These are phyloP conservation scores for Hymenoscyphus fructigenus DNA, from an alignment of 2,329 filamentous ascomycete species.

Conservation along the genomic window DNA sequence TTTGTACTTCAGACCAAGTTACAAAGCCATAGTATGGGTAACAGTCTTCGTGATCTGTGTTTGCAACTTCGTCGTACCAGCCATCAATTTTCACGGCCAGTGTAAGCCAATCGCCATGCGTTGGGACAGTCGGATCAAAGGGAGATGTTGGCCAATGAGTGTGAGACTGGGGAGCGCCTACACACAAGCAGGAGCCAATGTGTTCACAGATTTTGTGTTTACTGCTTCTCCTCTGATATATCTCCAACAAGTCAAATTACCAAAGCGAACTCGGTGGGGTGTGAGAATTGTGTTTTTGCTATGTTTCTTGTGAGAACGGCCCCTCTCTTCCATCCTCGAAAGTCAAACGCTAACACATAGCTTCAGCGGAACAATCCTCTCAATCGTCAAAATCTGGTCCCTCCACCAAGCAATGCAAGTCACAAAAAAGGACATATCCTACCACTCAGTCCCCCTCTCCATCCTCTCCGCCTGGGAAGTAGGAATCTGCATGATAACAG, in stretches of 20 bases:
- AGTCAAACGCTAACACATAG: background rate
- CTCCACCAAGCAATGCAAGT: background rate
- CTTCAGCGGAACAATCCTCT: background rate
- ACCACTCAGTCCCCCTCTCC: background rate
- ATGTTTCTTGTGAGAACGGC: background rate
- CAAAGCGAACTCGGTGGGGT: background rate
- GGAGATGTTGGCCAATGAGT: conserved; percentile 1
- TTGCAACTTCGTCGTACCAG: conserved; percentile 5
- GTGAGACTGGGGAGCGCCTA: background rate
- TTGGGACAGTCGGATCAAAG: conserved; percentile 4
- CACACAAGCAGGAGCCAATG: conserved; percentile 4
- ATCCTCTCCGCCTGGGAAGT: conserved; percentile 6
- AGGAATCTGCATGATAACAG: conserved; percentile 3
- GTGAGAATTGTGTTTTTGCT: conserved; percentile 3
- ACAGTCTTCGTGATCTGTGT: background rate
- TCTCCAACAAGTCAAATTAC: conserved; percentile 2
- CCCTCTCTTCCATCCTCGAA: background rate
- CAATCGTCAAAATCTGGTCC: background rate
- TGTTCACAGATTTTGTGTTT: conserved; percentile 6
- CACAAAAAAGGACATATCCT: background rate
- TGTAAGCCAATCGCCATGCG: background rate
- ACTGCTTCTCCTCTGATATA: conserved; percentile 3
- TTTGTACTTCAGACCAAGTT: background rate
- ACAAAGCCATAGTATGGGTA: background rate
- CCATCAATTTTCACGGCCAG: background rate